Percentiles rank a stretch among this genome's conserved stretches.
phyloP scores from a whole-genome alignment of 2,329 filamentous ascomycete genomes.

The Chaetomium strumarium region DNA sequence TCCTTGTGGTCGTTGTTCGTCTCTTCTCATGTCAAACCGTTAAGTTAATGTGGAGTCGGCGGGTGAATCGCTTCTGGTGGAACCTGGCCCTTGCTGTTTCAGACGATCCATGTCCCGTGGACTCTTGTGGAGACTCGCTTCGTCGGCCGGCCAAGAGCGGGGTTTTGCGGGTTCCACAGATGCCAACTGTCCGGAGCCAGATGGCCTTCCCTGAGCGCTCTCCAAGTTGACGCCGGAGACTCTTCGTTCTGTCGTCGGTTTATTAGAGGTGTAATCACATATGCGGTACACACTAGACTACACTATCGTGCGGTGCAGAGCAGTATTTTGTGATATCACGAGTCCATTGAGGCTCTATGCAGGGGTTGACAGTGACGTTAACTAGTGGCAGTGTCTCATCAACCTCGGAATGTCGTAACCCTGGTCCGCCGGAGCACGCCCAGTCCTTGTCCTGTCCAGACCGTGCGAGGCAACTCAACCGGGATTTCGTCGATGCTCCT shows the following conservation, averaged over 20 bases:
- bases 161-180: background rate
- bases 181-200: no score
- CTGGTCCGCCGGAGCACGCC: background rate
- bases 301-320: background rate
- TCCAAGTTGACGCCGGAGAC: background rate
- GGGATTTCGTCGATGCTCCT: background rate
- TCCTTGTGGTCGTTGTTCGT: background rate
- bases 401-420: slow-evolving; percentile 1
- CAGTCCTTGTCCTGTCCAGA: background rate
- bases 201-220: no score
- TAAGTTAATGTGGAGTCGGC: background rate
- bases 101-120: background rate
- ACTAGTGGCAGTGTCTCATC: slow-evolving; percentile 11
- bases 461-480: slow-evolving; percentile 8
- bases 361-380: background rate
- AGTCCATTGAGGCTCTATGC: background rate
- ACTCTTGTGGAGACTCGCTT: slow-evolving; percentile 1
- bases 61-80: background rate
- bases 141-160: slow-evolving; percentile 10
- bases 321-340: background rate
- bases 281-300: no score
- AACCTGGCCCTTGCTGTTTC: slow-evolving; percentile 7
- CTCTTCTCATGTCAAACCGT: background rate
- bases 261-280: background rate
- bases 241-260: background rate